These are phyloP conservation scores for Tympanopsis confertula DNA, from an alignment of 2,329 filamentous ascomycete genomes.

Conservation along the genomic window DNA sequence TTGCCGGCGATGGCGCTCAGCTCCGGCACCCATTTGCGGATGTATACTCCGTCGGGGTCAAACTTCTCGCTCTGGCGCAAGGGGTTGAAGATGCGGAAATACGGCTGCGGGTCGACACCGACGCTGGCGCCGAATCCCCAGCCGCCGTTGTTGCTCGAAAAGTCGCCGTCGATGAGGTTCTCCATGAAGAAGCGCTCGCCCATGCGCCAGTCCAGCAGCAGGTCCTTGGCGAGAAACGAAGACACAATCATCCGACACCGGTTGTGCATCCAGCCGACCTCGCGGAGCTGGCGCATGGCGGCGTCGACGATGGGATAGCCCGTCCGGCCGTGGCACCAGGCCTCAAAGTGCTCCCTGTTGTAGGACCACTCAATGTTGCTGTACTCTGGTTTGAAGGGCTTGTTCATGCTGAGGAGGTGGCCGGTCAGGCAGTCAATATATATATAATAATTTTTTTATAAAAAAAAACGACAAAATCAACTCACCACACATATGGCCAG, in stretches of 20 bases:
- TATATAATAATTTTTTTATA: neutral
- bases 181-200: slow-evolving; percentile 57
- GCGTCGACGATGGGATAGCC: slow-evolving; percentile 58
- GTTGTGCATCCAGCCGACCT: slow-evolving; percentile 54
- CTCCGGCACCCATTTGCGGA: slow-evolving; percentile 73
- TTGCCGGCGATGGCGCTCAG: slow-evolving; percentile 50
- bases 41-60: slow-evolving; percentile 67
- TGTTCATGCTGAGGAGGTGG: slow-evolving; percentile 34
- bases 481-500: slow-evolving; percentile 72
- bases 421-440: neutral
- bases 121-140: slow-evolving; percentile 50
- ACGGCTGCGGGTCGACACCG: slow-evolving; percentile 76
- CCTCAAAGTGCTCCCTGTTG: slow-evolving; percentile 39
- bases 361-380: slow-evolving; percentile 59
- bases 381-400: slow-evolving; percentile 40
- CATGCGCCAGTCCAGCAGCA: slow-evolving; percentile 53
- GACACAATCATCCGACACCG: slow-evolving; percentile 54
- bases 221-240: slow-evolving; percentile 51
- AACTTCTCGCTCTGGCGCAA: slow-evolving; percentile 77
- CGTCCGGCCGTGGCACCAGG: slow-evolving; percentile 49
- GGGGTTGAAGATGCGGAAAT: slow-evolving; percentile 85
- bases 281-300: slow-evolving; percentile 50
- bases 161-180: slow-evolving; percentile 47
- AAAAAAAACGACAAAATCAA: slow-evolving; percentile 3
- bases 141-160: slow-evolving; percentile 48